Percentiles rank a stretch among this genome's conserved stretches.
Evolutionary conservation across 805 yeast species (phyloP).

Genomic region (Deakozyma indianensis): DNA sequence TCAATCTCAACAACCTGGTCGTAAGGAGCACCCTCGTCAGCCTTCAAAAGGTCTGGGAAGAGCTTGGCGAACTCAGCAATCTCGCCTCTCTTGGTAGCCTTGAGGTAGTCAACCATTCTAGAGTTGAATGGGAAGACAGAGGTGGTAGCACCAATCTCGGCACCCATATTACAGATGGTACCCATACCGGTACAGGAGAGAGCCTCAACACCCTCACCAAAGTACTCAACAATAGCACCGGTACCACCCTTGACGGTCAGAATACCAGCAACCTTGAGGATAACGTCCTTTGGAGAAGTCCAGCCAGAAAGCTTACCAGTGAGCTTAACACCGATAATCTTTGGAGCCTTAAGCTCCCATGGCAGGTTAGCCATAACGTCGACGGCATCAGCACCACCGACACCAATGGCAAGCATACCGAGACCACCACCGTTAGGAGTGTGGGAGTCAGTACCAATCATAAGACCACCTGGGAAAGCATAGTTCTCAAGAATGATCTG

Average conservation of each 20-base stretch:
- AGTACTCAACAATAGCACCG: slow-evolving; percentile 91
- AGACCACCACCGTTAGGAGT: slow-evolving; percentile 98
- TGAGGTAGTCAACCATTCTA: slow-evolving; percentile 74
- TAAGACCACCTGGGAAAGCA: slow-evolving; percentile 93
- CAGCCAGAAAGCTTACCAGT: slow-evolving; percentile 88
- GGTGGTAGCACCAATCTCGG: slow-evolving; percentile 97
- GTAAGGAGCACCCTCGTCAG: slow-evolving; percentile 88
- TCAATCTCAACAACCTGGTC: slow-evolving; percentile 88
- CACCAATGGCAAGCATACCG: slow-evolving; percentile 96
- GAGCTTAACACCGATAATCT: slow-evolving; percentile 84
- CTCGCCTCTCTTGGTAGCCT: slow-evolving; percentile 73
- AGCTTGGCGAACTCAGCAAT: slow-evolving; percentile 69
- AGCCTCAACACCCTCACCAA: slow-evolving; percentile 86
- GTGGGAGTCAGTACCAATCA: slow-evolving; percentile 95
- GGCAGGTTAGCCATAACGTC: slow-evolving; percentile 89
- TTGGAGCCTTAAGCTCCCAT: slow-evolving; percentile 98
- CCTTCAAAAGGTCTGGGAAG: slow-evolving; percentile 55
- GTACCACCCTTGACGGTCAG: slow-evolving; percentile 98
- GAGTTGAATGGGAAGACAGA: slow-evolving; percentile 94
- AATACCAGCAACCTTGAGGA: slow-evolving; percentile 83
- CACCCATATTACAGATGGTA: slow-evolving; percentile 99
- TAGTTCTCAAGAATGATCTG: slow-evolving; percentile 93
- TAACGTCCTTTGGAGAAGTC: slow-evolving; percentile 95
- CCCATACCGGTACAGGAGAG: slow-evolving; percentile 98
- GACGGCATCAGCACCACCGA: slow-evolving; percentile 99